Evolutionary conservation across 1,284 basidiomycete genomes (phyloP).

Genomic region (Thecaphora frezii): DNA sequence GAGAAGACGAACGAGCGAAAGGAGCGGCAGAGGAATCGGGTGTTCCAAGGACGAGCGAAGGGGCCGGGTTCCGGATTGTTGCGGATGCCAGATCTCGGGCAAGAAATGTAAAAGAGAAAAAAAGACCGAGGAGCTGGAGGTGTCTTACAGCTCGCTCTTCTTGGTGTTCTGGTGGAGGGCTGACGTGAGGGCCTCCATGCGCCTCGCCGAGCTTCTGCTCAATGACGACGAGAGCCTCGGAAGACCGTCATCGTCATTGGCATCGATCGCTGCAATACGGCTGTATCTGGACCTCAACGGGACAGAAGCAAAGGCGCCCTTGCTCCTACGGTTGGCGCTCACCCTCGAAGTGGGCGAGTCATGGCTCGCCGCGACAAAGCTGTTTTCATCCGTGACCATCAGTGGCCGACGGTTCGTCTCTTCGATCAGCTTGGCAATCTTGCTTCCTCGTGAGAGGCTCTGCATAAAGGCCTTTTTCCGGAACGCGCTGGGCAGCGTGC

Average conservation of each 20-base stretch:
- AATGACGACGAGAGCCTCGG: slow-evolving; percentile 10
- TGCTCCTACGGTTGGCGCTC: slow-evolving; percentile 4
- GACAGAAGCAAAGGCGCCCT: slow-evolving; percentile 4
- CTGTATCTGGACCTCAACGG: neutral
- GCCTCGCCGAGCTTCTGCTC: slow-evolving; percentile 11
- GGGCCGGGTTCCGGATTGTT: no score
- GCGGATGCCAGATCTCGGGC: no score
- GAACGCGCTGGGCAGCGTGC: slow-evolving; percentile 1
- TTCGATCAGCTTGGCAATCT: slow-evolving; percentile 35
- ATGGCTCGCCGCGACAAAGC: neutral
- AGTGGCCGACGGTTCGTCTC: slow-evolving; percentile 8
- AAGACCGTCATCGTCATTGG: neutral
- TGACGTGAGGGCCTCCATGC: slow-evolving; percentile 28
- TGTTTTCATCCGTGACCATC: neutral
- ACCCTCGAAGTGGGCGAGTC: neutral
- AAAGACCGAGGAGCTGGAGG: no score
- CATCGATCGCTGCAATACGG: neutral
- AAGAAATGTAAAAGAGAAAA: no score
- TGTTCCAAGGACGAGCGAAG: no score
- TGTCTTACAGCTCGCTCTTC: neutral
- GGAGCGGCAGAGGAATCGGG: no score
- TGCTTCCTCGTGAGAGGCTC: slow-evolving; percentile 21
- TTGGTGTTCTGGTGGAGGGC: slow-evolving; percentile 14
- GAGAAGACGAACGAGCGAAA: no score
- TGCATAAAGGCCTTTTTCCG: slow-evolving; percentile 17